These are phyloP conservation scores for Kwoniella mangroviensis DNA, from an alignment of 768 basidiomycete genomes.

Conservation along the genomic window DNA sequence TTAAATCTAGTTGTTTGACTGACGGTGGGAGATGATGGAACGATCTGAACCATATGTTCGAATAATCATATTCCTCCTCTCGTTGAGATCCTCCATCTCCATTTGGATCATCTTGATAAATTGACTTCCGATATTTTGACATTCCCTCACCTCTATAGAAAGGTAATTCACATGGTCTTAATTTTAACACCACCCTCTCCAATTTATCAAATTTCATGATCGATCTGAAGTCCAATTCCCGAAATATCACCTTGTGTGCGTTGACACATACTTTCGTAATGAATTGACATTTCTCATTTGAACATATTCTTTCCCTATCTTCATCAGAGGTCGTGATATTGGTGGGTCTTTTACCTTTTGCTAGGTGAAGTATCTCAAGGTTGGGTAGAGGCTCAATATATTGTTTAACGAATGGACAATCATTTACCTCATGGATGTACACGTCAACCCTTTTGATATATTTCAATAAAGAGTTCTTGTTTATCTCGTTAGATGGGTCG, in stretches of 20 bases:
- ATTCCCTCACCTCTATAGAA: slow-evolving; percentile 3
- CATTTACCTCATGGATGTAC: slow-evolving; percentile 13
- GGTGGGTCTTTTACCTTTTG: slow-evolving; percentile 1
- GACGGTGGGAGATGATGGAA: background rate
- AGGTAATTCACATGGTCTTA: slow-evolving; percentile 21
- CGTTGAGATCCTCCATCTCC: background rate
- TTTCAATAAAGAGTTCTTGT: slow-evolving; percentile 14
- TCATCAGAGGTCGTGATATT: background rate
- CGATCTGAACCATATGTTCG: background rate
- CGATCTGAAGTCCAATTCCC: slow-evolving; percentile 2
- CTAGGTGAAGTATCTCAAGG: slow-evolving; percentile 13
- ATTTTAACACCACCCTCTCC: slow-evolving; percentile 4
- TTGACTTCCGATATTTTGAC: background rate
- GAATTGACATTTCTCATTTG: slow-evolving; percentile 18
- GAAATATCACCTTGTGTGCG: slow-evolving; percentile 6
- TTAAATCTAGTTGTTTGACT: background rate
- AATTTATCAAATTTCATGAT: background rate
- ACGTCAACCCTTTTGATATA: slow-evolving; percentile 5
- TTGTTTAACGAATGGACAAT: slow-evolving; percentile 22
- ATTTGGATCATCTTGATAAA: background rate
- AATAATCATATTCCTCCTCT: background rate
- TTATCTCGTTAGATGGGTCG: slow-evolving; percentile 1
- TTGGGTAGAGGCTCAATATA: slow-evolving; percentile 18
- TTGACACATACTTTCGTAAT: slow-evolving; percentile 10
- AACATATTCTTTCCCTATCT: slow-evolving; percentile 7